Evolutionary conservation across 2,329 filamentous ascomycete genomes (phyloP), one percentile per base, ranked within the genome.

Genomic region (Aspergillus alliaceus): DNA sequence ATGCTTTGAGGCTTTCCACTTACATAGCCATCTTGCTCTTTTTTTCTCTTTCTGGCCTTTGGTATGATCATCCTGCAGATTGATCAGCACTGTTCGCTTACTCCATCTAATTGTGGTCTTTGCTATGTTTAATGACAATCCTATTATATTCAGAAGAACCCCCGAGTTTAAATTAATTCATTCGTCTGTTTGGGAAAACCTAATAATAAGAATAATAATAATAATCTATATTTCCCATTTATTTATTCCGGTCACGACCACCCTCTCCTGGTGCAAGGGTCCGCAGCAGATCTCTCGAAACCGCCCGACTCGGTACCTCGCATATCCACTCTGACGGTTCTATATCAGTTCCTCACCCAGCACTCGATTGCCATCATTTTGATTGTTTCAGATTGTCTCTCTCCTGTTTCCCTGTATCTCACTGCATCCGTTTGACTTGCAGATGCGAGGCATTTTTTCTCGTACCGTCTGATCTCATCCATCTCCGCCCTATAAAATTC

Each of bases 381-480:
- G 47, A 34, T 49, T 27, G 58, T 60, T 60, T 60, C 58, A 58
- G 53, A 56, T 60, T 48, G 40, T 53, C 40, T 47, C 42, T 54
- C 54, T 56, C 29, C 42, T 40, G 50, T 53, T 40, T 48, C 51
- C 46, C 46, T 51, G 51, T 39, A 57, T 57, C 58, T 59, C 48
- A 56, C 57, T 61, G 51, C 59, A 51, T 56, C 53, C 27, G 25
- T 32, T 48, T 54, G 35, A 52, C 53, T 27, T 59, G 53, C 60
- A 61, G 40, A 57, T 57, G 59, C 57, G 54, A 57, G 54, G 54
- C 58, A 54, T 57, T 59, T 57, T 52, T 57, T 52, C 29, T 42
- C 42, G 32, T 35, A 53, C 20, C 25, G 53, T 57, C 60, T 61
- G 56, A 60, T 61, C 59, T 62, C 46, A 63, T 53, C 53, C 39